A percentile compares a stretch with the other conserved stretches of the same genome.
phyloP scores from a whole-genome alignment of 345 rosid species.

The Lumnitzera littorea region DNA sequence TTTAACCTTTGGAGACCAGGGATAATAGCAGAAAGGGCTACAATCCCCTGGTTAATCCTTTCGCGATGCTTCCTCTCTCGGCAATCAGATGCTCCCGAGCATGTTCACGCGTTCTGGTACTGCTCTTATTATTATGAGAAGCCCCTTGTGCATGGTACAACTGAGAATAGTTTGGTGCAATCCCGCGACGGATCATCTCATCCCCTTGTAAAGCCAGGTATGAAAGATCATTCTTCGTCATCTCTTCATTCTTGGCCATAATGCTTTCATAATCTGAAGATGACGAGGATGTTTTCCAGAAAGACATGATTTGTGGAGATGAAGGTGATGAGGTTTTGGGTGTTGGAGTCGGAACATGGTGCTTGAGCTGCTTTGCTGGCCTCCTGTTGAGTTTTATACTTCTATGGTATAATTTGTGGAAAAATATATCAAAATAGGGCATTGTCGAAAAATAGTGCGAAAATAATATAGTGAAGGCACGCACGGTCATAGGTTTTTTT shows the following conservation, averaged over 20 bases:
- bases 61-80: slow-evolving; percentile 77
- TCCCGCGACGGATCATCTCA: slow-evolving; percentile 3
- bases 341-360: not conserved
- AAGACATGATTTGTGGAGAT: slow-evolving; percentile 38
- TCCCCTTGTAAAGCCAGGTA: not conserved
- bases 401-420: no score
- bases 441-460: no score
- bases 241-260: not conserved
- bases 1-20: slow-evolving; percentile 73
- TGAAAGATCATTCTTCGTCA: not conserved
- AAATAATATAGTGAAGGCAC: no score
- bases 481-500: no score
- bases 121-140: slow-evolving; percentile 7
- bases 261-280: not conserved
- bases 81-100: slow-evolving; percentile 81
- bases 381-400: no score
- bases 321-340: slow-evolving; percentile 14
- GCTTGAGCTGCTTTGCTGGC: no score
- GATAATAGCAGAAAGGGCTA: slow-evolving; percentile 62
- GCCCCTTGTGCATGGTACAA: slow-evolving; percentile 1
- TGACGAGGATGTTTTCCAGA: slow-evolving; percentile 18
- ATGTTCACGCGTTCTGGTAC: slow-evolving; percentile 24
- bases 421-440: no score
- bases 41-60: slow-evolving; percentile 54
- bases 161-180: not conserved